Evolutionary conservation across 331 rosid genomes (phyloP), one percentile per base, ranked within the genome.

Genomic region (Ulmus americana): DNA sequence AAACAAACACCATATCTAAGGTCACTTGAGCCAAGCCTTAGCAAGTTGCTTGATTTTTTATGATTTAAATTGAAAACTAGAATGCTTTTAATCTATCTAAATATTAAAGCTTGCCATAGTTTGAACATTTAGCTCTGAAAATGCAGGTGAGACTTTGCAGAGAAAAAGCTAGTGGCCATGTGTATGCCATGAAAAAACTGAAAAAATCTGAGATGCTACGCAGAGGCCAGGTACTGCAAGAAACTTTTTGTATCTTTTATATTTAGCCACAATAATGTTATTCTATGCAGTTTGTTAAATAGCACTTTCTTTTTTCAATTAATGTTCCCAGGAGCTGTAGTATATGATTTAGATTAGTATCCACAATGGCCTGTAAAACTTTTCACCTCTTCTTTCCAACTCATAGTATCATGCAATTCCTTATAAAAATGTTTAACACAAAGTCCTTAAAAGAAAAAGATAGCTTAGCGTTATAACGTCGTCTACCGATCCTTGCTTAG

Each of bases 171-270:
- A 80, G 81, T 13, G 84, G 84, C 38, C 78, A 80, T 15, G 78
- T 80, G n/a, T 80, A 75, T 72, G 84, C 84, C 40, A 80, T 80
- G 84, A 80, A 80, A 63, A 80, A 80, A 65, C 81, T 80, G 5
- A 75, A 75, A 70, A 80, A 80, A 72, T 80, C 81, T 38, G 84
- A 80, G 70, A 80, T 80, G 84, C 84, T 80, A 42, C 75, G 84
- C 47, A 67, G 84, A 56, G 84, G 84, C 38, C 84, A 80, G 78
- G 84, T 80, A 71, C 59, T 52, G 55, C 39, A 52, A 11, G 61
- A 52, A 41, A 42, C 22, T 65, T 28, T 28, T 28, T 28, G 35
- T 28, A 28, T 28, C 35, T 28, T 28, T 28, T 28, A 28, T 28
- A 28, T 28, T 43, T 60, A 15, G 39, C 40, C 70, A 54, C 10